These are phyloP conservation scores for Sergeia podlipaevii DNA, from an alignment of 208 protist genomes.

Conservation along the genomic window DNA sequence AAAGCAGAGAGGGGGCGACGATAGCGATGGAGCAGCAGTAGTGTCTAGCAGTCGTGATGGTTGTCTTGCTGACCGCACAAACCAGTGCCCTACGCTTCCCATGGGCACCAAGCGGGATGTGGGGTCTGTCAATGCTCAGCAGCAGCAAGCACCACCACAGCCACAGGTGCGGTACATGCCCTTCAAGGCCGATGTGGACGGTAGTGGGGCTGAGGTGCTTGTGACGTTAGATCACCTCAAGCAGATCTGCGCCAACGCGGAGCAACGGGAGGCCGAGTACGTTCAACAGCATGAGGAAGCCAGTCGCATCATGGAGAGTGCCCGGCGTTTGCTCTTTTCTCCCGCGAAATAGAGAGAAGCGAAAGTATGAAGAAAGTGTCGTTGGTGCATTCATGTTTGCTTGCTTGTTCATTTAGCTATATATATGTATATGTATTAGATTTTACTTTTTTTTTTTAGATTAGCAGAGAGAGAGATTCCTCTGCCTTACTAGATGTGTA, in stretches of 20 bases:
- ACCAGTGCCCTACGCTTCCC: neutral
- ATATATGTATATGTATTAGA: no score
- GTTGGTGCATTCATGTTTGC: no score
- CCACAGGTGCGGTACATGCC: conserved; percentile 41
- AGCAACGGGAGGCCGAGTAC: conserved; percentile 45
- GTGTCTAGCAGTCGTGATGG: neutral
- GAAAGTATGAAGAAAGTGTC: no score
- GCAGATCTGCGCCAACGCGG: conserved; percentile 45
- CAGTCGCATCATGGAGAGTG: conserved; percentile 42
- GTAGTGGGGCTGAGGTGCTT: conserved; percentile 33
- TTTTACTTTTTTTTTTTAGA: no score
- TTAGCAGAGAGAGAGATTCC: no score
- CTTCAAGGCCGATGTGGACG: conserved; percentile 56
- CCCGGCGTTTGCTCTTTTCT: conserved; percentile 40
- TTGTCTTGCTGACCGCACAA: conserved; percentile 10
- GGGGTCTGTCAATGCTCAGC: neutral
- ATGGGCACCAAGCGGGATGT: neutral
- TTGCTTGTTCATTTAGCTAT: no score
- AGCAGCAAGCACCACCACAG: neutral
- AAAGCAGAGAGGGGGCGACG: neutral
- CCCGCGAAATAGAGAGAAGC: no score
- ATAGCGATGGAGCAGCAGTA: neutral
- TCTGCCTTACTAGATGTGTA: no score
- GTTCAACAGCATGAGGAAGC: conserved; percentile 36
- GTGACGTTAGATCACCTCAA: conserved; percentile 59